Conservation (phyloP, 208 protist species). For the Plasmodiophora brassicae region DNA sequence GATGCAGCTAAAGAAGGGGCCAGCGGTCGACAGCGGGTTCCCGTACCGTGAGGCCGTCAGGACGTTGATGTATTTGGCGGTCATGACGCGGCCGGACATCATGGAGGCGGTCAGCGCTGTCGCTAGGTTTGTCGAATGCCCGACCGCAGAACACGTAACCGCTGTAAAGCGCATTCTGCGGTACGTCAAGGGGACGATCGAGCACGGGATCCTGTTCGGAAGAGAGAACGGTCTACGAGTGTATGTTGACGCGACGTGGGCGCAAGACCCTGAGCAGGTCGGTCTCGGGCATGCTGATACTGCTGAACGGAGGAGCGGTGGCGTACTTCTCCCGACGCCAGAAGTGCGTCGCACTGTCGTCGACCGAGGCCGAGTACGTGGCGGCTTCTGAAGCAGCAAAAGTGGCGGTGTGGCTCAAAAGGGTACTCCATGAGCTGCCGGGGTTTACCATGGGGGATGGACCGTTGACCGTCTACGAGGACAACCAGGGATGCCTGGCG, state of each 20-base stretch:
- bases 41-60: background rate
- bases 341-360: background rate
- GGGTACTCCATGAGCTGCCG: no score
- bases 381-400: no score
- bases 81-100: constrained; percentile 23
- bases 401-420: no score
- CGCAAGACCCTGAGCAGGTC: background rate
- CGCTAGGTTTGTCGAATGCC: background rate
- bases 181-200: background rate
- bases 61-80: background rate
- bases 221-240: background rate
- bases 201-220: background rate
- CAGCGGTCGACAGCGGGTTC: background rate
- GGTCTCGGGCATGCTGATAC: background rate
- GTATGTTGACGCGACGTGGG: background rate
- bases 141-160: background rate
- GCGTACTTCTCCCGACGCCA: background rate
- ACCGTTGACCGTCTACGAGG: no score
- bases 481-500: no score
- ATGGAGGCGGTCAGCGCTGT: background rate
- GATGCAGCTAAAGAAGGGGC: background rate
- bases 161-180: background rate
- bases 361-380: background rate
- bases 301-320: constrained; percentile 6
- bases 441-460: no score